Percentiles rank a stretch among this genome's conserved stretches.
Conservation (phyloP, 2,329 filamentous ascomycete genomes). For the Cercospora sp. region DNA sequence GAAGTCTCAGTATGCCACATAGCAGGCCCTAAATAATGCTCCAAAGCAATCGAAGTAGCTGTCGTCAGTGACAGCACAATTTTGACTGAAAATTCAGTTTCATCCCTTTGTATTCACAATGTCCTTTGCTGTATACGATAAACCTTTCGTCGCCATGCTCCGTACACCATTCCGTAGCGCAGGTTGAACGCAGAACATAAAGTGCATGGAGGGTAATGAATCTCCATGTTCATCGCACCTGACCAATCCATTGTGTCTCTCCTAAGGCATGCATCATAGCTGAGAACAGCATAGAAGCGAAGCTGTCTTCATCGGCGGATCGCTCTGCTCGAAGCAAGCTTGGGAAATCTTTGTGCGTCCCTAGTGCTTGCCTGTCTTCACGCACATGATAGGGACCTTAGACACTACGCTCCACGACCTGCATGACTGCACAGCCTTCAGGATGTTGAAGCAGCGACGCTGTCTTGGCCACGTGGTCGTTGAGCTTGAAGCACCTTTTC, state of each 20-base stretch:
- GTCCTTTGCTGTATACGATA: neutral
- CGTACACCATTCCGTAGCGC: neutral
- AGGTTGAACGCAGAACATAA: neutral
- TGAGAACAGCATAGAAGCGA: neutral
- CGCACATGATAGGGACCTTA: neutral
- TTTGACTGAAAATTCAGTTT: neutral
- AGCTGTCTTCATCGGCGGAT: neutral
- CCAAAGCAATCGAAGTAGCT: neutral
- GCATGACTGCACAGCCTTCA: neutral
- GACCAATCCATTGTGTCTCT: neutral
- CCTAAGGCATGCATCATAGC: neutral
- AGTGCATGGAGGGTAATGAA: neutral
- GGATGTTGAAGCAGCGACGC: neutral
- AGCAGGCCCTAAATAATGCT: neutral
- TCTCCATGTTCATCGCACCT: neutral
- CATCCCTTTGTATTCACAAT: neutral
- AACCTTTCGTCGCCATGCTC: neutral
- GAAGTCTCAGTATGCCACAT: neutral
- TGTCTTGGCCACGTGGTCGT: neutral
- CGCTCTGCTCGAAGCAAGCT: neutral
- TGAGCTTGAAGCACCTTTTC: conserved; percentile 20
- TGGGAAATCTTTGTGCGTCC: neutral
- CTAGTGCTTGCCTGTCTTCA: neutral
- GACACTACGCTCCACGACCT: neutral
- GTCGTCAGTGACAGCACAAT: neutral